phyloP scores from a whole-genome alignment of 371 early-diverging fungal species.

The Syncephalis fuscata region DNA sequence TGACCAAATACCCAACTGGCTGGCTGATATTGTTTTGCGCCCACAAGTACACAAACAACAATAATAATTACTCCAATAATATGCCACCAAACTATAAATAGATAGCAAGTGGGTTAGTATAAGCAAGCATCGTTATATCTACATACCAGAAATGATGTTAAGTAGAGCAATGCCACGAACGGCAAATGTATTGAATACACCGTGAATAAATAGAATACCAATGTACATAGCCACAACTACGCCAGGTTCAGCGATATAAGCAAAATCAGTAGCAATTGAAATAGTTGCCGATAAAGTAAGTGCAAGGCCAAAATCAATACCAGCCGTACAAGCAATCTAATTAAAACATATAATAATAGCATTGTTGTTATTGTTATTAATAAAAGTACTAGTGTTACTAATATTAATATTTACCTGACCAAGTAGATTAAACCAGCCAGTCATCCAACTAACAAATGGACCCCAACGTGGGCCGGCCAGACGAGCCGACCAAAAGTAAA shows the following conservation, averaged over 20 bases:
- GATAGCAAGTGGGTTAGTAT: too few relatives aligned
- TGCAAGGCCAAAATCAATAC: conserved; percentile 32
- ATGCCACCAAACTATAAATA: conserved; percentile 32
- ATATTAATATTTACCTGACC: conserved; percentile 16
- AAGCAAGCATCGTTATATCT: too few relatives aligned
- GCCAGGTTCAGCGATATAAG: conserved; percentile 14
- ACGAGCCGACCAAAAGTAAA: conserved; percentile 15
- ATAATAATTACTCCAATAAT: conserved; percentile 33
- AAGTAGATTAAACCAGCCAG: conserved; percentile 16
- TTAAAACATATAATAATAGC: too few relatives aligned
- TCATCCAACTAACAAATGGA: neutral
- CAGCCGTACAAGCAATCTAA: conserved; percentile 15
- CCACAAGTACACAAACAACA: conserved; percentile 22
- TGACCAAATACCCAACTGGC: conserved; percentile 23
- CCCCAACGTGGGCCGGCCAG: neutral
- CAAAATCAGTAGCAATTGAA: conserved; percentile 19
- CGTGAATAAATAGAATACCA: conserved; percentile 27
- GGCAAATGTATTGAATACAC: conserved; percentile 28
- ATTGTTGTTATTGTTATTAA: too few relatives aligned
- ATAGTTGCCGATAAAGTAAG: conserved; percentile 26
- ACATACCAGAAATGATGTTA: conserved; percentile 7
- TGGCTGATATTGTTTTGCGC: conserved; percentile 15
- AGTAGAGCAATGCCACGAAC: conserved; percentile 24
- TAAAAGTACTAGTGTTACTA: too few relatives aligned
- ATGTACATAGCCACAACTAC: conserved; percentile 26